phyloP scores from a whole-genome alignment of 345 rosid species.

The Psidium friedrichsthalianum region DNA sequence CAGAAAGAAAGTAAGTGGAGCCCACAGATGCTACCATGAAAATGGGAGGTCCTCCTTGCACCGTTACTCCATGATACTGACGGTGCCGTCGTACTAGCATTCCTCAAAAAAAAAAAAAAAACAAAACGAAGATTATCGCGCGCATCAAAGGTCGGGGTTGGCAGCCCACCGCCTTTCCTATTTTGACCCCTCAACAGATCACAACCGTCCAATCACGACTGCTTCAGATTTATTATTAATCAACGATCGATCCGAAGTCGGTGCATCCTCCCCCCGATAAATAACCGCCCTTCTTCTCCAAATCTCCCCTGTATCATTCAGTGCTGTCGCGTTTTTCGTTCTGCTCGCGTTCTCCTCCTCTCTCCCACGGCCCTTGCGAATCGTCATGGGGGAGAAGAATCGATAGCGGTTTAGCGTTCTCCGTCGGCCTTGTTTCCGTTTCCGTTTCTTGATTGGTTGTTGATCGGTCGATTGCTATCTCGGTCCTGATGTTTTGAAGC shows the following conservation, averaged over 20 bases:
- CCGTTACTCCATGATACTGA: too few relatives aligned
- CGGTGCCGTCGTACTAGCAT: too few relatives aligned
- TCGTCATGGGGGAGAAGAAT: neutral
- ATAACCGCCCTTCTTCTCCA: neutral
- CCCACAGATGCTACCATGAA: too few relatives aligned
- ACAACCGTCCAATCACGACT: neutral
- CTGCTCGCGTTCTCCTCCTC: neutral
- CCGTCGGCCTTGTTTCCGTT: neutral
- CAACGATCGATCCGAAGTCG: neutral
- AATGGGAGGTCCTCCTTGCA: too few relatives aligned
- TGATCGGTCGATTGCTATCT: neutral
- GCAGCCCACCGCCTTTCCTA: neutral
- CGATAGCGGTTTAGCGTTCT: neutral
- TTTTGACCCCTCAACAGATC: neutral
- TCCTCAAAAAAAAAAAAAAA: too few relatives aligned
- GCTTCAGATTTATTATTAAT: neutral
- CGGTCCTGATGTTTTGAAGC: neutral
- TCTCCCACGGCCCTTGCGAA: neutral
- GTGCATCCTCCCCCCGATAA: neutral
- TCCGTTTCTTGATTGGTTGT: neutral
- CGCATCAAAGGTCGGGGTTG: neutral
- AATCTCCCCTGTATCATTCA: neutral
- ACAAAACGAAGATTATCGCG: neutral
- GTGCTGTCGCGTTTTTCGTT: neutral
- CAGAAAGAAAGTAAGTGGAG: too few relatives aligned